A percentile compares a stretch with the other conserved stretches of the same genome.
Conservation (phyloP, 371 early-diverging fungal species). For the Syncephalastrum racemosum region DNA sequence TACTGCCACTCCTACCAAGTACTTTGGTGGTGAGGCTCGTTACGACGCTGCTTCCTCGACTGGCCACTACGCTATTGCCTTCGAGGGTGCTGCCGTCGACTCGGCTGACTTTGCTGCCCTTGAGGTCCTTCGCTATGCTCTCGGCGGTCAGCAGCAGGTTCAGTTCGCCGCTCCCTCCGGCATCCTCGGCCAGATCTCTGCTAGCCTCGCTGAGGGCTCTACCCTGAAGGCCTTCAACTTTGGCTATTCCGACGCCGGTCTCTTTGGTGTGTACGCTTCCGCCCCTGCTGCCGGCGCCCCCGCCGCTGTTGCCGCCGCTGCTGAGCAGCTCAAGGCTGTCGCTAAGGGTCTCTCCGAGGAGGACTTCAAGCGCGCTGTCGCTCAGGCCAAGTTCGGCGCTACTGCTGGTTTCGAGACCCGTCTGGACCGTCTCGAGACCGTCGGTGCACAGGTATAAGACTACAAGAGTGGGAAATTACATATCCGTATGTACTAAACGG, state of each 20-base stretch:
- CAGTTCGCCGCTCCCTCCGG: conserved; percentile 78
- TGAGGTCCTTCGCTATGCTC: conserved; percentile 76
- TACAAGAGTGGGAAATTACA: background rate
- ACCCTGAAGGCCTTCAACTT: conserved; percentile 78
- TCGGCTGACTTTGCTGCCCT: conserved; percentile 72
- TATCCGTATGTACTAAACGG: background rate
- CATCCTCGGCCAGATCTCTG: conserved; percentile 69
- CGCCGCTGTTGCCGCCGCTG: conserved; percentile 67
- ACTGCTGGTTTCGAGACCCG: conserved; percentile 66
- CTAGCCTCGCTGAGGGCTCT: conserved; percentile 53
- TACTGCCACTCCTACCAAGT: conserved; percentile 51
- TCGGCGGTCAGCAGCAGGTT: conserved; percentile 76
- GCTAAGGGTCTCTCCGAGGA: conserved; percentile 59
- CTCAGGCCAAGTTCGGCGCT: conserved; percentile 81
- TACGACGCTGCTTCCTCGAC: conserved; percentile 52
- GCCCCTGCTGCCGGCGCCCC: conserved; percentile 62
- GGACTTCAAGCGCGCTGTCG: conserved; percentile 78
- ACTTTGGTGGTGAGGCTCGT: conserved; percentile 86
- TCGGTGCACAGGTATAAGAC: conserved; percentile 45
- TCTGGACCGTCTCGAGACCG: conserved; percentile 51
- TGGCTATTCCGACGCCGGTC: conserved; percentile 91
- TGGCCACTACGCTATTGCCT: conserved; percentile 80
- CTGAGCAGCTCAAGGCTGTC: conserved; percentile 68
- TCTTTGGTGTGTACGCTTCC: conserved; percentile 83
- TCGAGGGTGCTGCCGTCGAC: conserved; percentile 67